Evolutionary conservation across 768 basidiomycete species (phyloP), one percentile per base, ranked within the genome.

Genomic region (Sporobolomyces pararoseus): DNA sequence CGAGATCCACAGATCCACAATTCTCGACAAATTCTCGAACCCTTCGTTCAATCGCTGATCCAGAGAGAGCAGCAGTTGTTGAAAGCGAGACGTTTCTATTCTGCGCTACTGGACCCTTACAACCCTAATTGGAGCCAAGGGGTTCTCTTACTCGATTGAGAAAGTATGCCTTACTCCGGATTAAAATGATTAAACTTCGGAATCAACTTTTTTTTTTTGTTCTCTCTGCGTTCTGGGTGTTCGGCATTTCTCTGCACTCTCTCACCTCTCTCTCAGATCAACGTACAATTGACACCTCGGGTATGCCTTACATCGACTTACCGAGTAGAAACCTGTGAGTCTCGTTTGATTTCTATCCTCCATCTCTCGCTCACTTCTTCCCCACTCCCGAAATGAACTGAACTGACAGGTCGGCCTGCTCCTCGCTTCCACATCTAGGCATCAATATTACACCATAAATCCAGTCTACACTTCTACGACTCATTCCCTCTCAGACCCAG

Each of bases 251-350:
- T 47, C 46, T 47, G 10, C 25, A 49, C 50, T 51, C 34, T 25
- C 61, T 34, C 32, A 35, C 49, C 21, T 23, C 35, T 7, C 16
- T 32, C 32, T 32, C 7, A 16, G n/a, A 14, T n/a, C 35, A 23
- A 37, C 7, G n/a, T n/a, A 44, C 61, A 6, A 17, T n/a, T n/a
- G n/a, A n/a, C n/a, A n/a, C n/a, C n/a, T n/a, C n/a, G 14, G 25
- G 25, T 23, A 67, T 67, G 66, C 66, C 66, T 9, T 62, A 27
- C 59, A 25, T 67, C n/a, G 66, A 67, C 10, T 39, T 66, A 25
- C 51, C 58, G 5, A 27, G 3, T 29, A 47, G 50, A 21, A 29
- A 31, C 9, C 42, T 59, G 68, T 64, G 34, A 19, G 67, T 49
- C 31, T 2, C 32, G n/a, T n/a, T n/a, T n/a, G n/a, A n/a, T n/a